Conservation (phyloP, 83 land plant species). For the Picea mariana region DNA sequence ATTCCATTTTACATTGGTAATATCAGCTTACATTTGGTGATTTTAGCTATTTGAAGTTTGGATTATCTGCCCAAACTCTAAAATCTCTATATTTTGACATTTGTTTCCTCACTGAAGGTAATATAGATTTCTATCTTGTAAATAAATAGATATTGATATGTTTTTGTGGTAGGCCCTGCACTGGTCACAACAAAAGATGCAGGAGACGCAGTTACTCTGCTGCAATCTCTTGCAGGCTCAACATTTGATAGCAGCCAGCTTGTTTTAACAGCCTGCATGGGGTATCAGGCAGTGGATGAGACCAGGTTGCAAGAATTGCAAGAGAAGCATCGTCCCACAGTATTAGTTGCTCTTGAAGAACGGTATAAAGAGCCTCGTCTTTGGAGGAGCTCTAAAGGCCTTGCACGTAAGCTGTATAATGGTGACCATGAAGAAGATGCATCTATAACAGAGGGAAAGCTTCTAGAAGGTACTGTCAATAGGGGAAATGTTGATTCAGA, state of each 20-base stretch:
- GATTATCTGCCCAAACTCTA: neutral
- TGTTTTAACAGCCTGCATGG: conserved; percentile 56
- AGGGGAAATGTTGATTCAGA: conserved; percentile 16
- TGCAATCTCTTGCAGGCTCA: conserved; percentile 50
- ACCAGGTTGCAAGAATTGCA: conserved; percentile 30
- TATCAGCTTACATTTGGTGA: conserved; percentile 5
- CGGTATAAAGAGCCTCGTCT: conserved; percentile 28
- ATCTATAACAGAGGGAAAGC: neutral
- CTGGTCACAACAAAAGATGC: conserved; percentile 37
- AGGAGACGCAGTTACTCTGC: conserved; percentile 45
- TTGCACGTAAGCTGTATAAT: conserved; percentile 12
- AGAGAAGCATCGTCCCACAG: conserved; percentile 36
- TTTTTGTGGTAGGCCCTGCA: conserved; percentile 16
- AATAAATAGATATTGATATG: neutral
- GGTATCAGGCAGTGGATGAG: conserved; percentile 41
- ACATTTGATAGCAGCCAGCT: conserved; percentile 69
- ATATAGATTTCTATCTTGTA: neutral
- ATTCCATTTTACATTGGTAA: neutral
- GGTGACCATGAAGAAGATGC: neutral
- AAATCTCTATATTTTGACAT: too few relatives aligned
- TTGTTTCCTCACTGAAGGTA: neutral
- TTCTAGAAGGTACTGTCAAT: neutral
- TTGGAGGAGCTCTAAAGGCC: conserved; percentile 20
- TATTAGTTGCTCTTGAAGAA: conserved; percentile 33
- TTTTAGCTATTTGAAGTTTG: neutral